phyloP scores from a whole-genome alignment of 495 filamentous ascomycete genomes.

The Halenospora varia region DNA sequence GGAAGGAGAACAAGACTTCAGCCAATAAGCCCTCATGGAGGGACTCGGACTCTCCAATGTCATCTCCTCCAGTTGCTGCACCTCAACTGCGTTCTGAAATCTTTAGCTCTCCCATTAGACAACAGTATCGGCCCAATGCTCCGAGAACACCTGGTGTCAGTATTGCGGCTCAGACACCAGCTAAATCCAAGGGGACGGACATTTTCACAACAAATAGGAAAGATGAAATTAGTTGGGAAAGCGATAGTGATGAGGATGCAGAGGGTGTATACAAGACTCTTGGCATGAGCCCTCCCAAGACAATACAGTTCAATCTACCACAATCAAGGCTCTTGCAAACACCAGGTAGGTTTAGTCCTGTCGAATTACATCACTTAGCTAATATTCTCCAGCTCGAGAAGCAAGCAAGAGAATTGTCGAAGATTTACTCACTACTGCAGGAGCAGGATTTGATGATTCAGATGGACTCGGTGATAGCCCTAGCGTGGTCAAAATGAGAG shows the following conservation, averaged over 20 bases:
- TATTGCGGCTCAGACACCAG: constrained; percentile 60
- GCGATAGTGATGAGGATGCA: constrained; percentile 52
- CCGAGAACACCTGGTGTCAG: constrained; percentile 71
- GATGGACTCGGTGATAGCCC: constrained; percentile 61
- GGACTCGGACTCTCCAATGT: constrained; percentile 54
- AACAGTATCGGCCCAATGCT: constrained; percentile 28
- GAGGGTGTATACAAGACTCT: constrained; percentile 53
- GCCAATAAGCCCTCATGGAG: constrained; percentile 28
- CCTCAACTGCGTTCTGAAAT: constrained; percentile 81
- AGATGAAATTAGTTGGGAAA: constrained; percentile 59
- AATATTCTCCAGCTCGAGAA: constrained; percentile 61
- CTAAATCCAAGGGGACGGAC: constrained; percentile 40
- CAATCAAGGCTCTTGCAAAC: constrained; percentile 85
- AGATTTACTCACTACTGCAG: constrained; percentile 82
- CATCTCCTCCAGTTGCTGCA: constrained; percentile 71
- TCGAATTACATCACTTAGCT: neutral
- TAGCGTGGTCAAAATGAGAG: constrained; percentile 66
- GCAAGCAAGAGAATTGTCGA: constrained; percentile 90
- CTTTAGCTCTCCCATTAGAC: constrained; percentile 67
- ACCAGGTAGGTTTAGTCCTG: constrained; percentile 57
- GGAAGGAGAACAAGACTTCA: constrained; percentile 23
- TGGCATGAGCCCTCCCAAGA: constrained; percentile 88
- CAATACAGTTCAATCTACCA: constrained; percentile 93
- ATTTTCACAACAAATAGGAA: constrained; percentile 34
- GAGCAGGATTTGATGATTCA: constrained; percentile 50